Base-by-base conservation (phyloP, 805 yeast genomes). In the Pichia paraexigua region DNA sequence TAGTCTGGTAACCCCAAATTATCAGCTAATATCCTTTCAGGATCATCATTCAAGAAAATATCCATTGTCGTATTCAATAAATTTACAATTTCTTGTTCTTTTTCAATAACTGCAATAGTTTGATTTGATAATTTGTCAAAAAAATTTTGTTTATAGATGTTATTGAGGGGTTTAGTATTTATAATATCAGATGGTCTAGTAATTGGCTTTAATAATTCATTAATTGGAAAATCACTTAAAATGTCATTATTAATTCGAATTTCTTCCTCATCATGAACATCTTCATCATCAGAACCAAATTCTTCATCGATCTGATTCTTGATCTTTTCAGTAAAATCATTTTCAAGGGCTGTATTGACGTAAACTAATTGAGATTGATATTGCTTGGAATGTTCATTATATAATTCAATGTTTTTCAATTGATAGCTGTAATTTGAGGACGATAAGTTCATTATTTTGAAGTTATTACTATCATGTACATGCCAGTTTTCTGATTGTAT, bases 21-120 rank as follows among this genome's bases (percentile, higher is more conserved):
- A 22, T 78, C 80, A 37, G 87, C 87, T 21, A 80, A 71, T 41
- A 85, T 67, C 50, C 80, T 81, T 43, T 73, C 73, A 56, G 95
- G 86, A 63, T 88, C 92, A 63, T 92, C 98, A 5, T 97, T 97
- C 47, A 92, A 72, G 58, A 92, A 80, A 1, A 86, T 82, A 55
- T 84, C 87, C 67, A 94, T 75, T 44, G 92, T 72, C 60, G 80
- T 80, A 43, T 85, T 78, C 49, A 90, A 71, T 61, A 82, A 78
- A 52, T 82, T 80, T n/a, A 87, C 85, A 37, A 82, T 83, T 27
- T 77, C 74, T 60, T 89, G 96, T 62, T 94, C 99, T 42, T 78
- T 77, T 62, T 87, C 91, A 47, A 94, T 85, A 54, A 84, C 71
- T 49, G 85, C 85, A 25, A 91, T 79, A 18, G 94, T 80, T 54